A percentile compares a stretch with the other conserved stretches of the same genome.
These are phyloP conservation scores for Fusarium abutilonis DNA, from an alignment of 2,329 filamentous ascomycete genomes.

Conservation along the genomic window DNA sequence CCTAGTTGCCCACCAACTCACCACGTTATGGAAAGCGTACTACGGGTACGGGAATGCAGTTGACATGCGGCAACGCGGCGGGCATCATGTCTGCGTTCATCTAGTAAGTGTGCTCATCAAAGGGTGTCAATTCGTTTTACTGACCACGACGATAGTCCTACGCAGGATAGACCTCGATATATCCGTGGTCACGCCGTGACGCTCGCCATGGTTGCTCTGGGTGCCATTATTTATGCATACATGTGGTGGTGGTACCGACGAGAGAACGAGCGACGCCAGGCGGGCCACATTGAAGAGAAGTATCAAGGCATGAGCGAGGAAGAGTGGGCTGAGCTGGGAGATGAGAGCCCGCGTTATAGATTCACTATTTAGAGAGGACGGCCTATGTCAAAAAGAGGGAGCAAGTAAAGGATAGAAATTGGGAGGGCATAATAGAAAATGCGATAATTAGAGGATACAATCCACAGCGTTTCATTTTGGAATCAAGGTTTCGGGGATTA, in stretches of 20 bases:
- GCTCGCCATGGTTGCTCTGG: slow-evolving; percentile 65
- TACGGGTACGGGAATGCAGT: slow-evolving; percentile 74
- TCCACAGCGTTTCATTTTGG: neutral
- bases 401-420: neutral
- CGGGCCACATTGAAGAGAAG: slow-evolving; percentile 51
- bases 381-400: neutral
- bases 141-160: slow-evolving; percentile 51
- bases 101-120: slow-evolving; percentile 49
- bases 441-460: neutral
- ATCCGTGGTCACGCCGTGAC: slow-evolving; percentile 70
- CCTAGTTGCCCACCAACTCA: slow-evolving; percentile 69
- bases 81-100: slow-evolving; percentile 81
- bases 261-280: slow-evolving; percentile 59
- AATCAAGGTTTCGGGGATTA: neutral
- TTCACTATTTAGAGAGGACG: slow-evolving; percentile 52
- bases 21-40: slow-evolving; percentile 81
- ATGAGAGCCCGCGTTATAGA: slow-evolving; percentile 61
- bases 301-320: slow-evolving; percentile 57
- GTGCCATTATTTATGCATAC: slow-evolving; percentile 61
- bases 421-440: neutral
- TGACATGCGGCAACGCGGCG: slow-evolving; percentile 74
- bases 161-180: slow-evolving; percentile 64
- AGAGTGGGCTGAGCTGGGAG: slow-evolving; percentile 61
- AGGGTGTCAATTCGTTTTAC: neutral
- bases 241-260: slow-evolving; percentile 63